phyloP scores from a whole-genome alignment of 495 filamentous ascomycete genomes.

The Pseudoneurospora amorphoporcata region DNA sequence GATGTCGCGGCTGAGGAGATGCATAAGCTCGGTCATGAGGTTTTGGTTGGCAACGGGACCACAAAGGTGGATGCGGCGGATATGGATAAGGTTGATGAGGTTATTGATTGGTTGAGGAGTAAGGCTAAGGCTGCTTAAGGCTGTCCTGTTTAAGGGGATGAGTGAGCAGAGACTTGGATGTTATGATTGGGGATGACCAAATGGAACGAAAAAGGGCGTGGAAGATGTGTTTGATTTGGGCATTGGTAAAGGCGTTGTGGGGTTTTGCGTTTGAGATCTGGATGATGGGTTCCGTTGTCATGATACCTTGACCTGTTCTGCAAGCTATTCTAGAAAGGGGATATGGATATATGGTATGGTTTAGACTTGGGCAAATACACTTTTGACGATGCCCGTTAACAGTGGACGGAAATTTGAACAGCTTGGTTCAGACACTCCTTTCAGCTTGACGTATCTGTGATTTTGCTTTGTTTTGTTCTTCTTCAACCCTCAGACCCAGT shows the following conservation, averaged over 20 bases:
- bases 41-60: conserved; percentile 11
- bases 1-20: conserved; percentile 56
- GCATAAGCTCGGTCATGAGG: conserved; percentile 35
- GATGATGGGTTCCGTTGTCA: background rate
- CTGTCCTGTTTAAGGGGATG: conserved; percentile 3
- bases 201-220: background rate
- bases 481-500: background rate
- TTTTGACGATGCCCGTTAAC: background rate
- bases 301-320: background rate
- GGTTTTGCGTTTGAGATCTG: background rate
- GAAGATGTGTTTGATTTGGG: background rate
- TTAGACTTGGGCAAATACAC: background rate
- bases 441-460: background rate
- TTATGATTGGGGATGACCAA: conserved; percentile 2
- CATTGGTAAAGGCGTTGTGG: background rate
- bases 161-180: too few species aligned
- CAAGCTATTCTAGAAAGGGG: background rate
- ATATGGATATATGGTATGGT: background rate
- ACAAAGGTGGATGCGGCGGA: conserved; percentile 56
- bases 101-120: conserved; percentile 59
- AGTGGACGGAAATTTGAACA: background rate
- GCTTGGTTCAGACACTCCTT: background rate
- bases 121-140: conserved; percentile 21
- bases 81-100: conserved; percentile 71
- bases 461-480: background rate